phyloP scores from a whole-genome alignment of 2,329 filamentous ascomycete species.

The Falciphora oryzae region DNA sequence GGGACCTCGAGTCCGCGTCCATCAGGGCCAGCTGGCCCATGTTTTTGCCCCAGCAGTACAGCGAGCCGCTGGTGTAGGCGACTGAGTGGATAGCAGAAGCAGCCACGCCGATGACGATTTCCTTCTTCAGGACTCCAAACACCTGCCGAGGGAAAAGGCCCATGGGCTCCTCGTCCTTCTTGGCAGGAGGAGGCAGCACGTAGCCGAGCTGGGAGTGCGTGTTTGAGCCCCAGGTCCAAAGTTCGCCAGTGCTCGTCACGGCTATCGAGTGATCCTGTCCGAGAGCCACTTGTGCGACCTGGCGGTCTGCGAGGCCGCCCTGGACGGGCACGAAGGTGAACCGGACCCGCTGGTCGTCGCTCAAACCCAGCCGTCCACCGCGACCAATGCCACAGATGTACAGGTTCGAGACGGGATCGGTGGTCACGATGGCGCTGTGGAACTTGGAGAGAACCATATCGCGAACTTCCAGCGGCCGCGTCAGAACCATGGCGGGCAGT shows the following conservation, averaged over 20 bases:
- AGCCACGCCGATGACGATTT: slow-evolving; percentile 72
- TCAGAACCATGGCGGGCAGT: slow-evolving; percentile 67
- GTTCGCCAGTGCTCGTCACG: slow-evolving; percentile 76
- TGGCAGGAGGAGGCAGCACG: slow-evolving; percentile 57
- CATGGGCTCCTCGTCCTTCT: slow-evolving; percentile 76
- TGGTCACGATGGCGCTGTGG: slow-evolving; percentile 82
- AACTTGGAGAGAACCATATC: slow-evolving; percentile 87
- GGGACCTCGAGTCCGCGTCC: slow-evolving; percentile 87
- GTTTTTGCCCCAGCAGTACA: slow-evolving; percentile 95
- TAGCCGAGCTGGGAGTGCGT: slow-evolving; percentile 83
- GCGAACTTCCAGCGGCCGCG: slow-evolving; percentile 67
- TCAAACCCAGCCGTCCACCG: slow-evolving; percentile 81
- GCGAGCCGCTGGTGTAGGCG: slow-evolving; percentile 70
- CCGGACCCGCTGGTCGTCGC: slow-evolving; percentile 74
- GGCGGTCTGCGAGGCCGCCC: slow-evolving; percentile 67
- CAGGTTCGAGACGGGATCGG: slow-evolving; percentile 81
- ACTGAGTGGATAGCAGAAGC: slow-evolving; percentile 91
- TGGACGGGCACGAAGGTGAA: slow-evolving; percentile 83
- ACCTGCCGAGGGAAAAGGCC: slow-evolving; percentile 80
- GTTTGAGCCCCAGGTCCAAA: slow-evolving; percentile 94
- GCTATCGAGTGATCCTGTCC: slow-evolving; percentile 91
- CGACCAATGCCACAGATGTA: slow-evolving; percentile 91
- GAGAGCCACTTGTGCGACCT: slow-evolving; percentile 70
- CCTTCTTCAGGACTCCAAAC: slow-evolving; percentile 85
- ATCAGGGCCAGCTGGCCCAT: slow-evolving; percentile 89